Percentiles rank a stretch among this genome's conserved stretches.
Evolutionary conservation across 495 filamentous ascomycete genomes (phyloP).

Genomic region (Oidiodendron maius): DNA sequence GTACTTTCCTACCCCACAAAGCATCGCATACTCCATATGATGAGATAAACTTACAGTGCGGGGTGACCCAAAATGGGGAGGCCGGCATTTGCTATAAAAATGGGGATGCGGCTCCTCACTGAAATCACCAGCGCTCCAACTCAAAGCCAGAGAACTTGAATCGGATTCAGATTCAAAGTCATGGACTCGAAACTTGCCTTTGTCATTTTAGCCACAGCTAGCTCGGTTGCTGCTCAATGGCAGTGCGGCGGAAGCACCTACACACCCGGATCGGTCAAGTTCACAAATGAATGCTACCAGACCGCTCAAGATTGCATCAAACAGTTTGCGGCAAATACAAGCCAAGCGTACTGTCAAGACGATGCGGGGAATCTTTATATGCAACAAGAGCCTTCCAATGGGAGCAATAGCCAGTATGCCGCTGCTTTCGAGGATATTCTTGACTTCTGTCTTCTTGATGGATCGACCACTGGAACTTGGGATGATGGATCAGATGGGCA

Average conservation of each 20-base stretch:
- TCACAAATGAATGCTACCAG: slow-evolving; percentile 13
- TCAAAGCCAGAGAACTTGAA: too few species aligned
- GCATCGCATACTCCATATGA: too few species aligned
- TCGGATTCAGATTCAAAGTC: too few species aligned
- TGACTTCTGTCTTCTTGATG: slow-evolving; percentile 15
- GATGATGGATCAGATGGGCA: slow-evolving; percentile 9
- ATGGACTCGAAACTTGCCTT: not conserved
- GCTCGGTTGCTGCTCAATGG: slow-evolving; percentile 6
- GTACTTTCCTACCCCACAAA: too few species aligned
- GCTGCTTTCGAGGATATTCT: slow-evolving; percentile 15
- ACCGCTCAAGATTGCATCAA: slow-evolving; percentile 8
- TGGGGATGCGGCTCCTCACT: too few species aligned
- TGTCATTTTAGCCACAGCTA: not conserved
- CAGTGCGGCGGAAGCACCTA: slow-evolving; percentile 11
- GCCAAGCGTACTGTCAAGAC: slow-evolving; percentile 11
- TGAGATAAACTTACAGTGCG: too few species aligned
- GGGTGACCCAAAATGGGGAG: too few species aligned
- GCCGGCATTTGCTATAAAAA: too few species aligned
- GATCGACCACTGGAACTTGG: slow-evolving; percentile 13
- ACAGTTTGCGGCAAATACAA: slow-evolving; percentile 13
- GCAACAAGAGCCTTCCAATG: slow-evolving; percentile 8
- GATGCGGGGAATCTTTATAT: slow-evolving; percentile 11
- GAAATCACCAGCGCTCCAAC: too few species aligned
- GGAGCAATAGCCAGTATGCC: slow-evolving; percentile 6
- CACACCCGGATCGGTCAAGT: slow-evolving; percentile 13